Evolutionary conservation across 179 eudicot genomes (phyloP), one percentile per base, ranked within the genome.

Genomic region (Spergularia azorica): DNA sequence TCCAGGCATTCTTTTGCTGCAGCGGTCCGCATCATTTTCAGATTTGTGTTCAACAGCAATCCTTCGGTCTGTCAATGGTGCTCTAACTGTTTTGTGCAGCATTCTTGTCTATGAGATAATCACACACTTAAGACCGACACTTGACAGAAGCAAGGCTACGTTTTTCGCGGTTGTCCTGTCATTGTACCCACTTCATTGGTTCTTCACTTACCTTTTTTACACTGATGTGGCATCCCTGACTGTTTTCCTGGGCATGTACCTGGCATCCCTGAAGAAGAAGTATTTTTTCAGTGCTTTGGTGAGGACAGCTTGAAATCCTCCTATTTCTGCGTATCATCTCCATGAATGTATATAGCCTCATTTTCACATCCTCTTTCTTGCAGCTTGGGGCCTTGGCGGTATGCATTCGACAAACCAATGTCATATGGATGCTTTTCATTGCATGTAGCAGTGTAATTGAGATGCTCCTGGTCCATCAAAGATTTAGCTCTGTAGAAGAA

Each of bases 161-260:
- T 39, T 89, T 41, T 83, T 73, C 63, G 77, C 97, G 11, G 69
- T 90, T 82, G 79, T 89, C 78, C 84, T 93, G 73, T 84, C 97
- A 43, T 73, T 93, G 72, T 95, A 93, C 78, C 96, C 98, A 58
- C 92, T 91, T 67, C 96, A 95, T 77, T 93, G 98, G 98, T 93
- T 95, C 95, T 95, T 91, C 87, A 84, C 89, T 75, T 88, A 85
- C 74, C 90, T 93, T 60, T 95, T 90, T 77, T 95, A 95, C 79
- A 95, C 97, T 63, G 97, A 95, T 84, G 91, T 93, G 55, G 95
- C 97, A 59, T 93, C 98, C 38, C 82, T 93, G 68, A 82, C 89
- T 36, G 82, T 84, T 52, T 92, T 91, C 55, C 97, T 95, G 66
- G 89, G 89, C 32, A 89, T 87, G 89, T 87, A 95, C 81, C 84